These are phyloP conservation scores for Ophiocordyceps australis DNA, from an alignment of 2,329 filamentous ascomycete genomes.

Conservation along the genomic window DNA sequence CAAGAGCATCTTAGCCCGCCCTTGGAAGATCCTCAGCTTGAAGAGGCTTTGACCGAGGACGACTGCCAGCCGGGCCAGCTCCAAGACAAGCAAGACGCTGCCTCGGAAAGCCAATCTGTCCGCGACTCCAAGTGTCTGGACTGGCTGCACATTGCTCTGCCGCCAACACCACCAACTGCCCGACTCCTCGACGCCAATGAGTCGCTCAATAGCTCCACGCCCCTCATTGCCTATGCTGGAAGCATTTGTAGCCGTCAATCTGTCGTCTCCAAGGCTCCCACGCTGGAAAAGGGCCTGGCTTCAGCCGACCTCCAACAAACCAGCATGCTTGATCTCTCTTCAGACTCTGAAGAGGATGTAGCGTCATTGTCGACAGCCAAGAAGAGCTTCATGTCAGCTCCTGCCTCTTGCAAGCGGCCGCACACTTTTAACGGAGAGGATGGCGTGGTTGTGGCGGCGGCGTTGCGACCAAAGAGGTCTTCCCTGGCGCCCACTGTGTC, in stretches of 20 bases:
- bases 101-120: constrained; percentile 1
- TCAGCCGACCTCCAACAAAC: constrained; percentile 33
- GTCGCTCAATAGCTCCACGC: too few relatives aligned
- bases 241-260: too few relatives aligned
- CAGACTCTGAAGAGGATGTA: constrained; percentile 35
- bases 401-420: background rate
- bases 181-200: constrained; percentile 31
- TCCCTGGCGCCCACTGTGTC: constrained; percentile 2
- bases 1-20: constrained; percentile 1
- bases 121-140: constrained; percentile 2
- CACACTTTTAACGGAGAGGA: constrained; percentile 1
- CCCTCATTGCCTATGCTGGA: too few relatives aligned
- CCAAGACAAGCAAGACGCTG: background rate
- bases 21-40: background rate
- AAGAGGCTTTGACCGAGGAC: too few relatives aligned
- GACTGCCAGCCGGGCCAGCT: too few relatives aligned
- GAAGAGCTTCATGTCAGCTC: constrained; percentile 14
- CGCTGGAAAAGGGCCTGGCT: constrained; percentile 21
- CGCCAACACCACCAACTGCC: constrained; percentile 13
- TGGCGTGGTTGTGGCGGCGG: too few relatives aligned
- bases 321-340: constrained; percentile 37
- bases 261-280: too few relatives aligned
- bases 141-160: constrained; percentile 2
- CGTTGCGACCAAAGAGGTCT: too few relatives aligned
- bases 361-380: constrained; percentile 2